Percentiles rank a stretch among this genome's conserved stretches.
These are phyloP conservation scores for Aureobasidium mangrovei DNA, from an alignment of 2,329 filamentous ascomycete genomes.

Conservation along the genomic window DNA sequence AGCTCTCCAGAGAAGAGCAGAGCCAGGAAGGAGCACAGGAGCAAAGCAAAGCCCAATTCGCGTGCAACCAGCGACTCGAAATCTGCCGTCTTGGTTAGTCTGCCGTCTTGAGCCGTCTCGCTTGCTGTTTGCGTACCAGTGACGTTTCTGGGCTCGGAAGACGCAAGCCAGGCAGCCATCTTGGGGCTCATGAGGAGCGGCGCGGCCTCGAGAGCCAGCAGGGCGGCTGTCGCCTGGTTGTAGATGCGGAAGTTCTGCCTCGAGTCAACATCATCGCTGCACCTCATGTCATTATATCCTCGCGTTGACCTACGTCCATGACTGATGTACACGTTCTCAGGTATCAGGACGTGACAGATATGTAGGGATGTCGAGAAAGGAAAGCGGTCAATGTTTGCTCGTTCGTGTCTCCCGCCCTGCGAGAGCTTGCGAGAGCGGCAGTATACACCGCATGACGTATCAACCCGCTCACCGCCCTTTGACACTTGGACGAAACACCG, in stretches of 20 bases:
- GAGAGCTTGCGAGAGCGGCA: neutral
- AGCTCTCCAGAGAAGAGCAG: constrained; percentile 54
- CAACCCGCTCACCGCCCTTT: neutral
- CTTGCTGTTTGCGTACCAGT: constrained; percentile 23
- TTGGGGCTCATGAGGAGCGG: constrained; percentile 50
- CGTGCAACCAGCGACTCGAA: constrained; percentile 5
- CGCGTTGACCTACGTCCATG: neutral
- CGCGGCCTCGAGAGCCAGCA: constrained; percentile 32
- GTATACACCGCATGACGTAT: neutral
- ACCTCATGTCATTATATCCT: neutral
- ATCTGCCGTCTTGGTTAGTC: neutral
- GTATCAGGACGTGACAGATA: neutral
- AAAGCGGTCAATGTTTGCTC: neutral
- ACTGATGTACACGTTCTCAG: neutral
- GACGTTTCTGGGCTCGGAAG: constrained; percentile 49
- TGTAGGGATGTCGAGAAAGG: neutral
- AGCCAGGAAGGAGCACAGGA: constrained; percentile 52
- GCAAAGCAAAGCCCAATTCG: constrained; percentile 53
- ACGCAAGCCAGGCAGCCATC: constrained; percentile 51
- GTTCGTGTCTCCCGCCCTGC: constrained; percentile 1
- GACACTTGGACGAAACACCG: neutral
- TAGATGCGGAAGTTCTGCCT: constrained; percentile 36
- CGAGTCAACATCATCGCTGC: neutral
- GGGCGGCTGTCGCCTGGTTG: constrained; percentile 33
- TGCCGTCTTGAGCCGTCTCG: neutral